These are phyloP conservation scores for Plantago major DNA, from an alignment of 257 asterid genomes.

Conservation along the genomic window DNA sequence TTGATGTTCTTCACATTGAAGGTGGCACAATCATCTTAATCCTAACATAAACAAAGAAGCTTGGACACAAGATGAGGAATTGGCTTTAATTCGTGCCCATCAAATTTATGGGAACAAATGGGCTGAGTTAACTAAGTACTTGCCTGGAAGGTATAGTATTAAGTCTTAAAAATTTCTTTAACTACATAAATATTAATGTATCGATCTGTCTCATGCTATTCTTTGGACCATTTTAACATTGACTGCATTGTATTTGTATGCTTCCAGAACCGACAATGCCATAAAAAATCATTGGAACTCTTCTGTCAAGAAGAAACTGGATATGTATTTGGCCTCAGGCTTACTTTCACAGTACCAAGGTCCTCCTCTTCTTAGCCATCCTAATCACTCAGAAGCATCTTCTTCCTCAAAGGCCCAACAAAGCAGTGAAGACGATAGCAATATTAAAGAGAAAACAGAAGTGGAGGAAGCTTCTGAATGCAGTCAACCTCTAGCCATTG, in stretches of 20 bases:
- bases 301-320: slow-evolving; percentile 91
- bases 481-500: slow-evolving; percentile 66
- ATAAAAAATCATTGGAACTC: slow-evolving; percentile 94
- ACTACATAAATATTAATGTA: slow-evolving; percentile 2
- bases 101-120: slow-evolving; percentile 86
- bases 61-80: slow-evolving; percentile 94
- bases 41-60: slow-evolving; percentile 86
- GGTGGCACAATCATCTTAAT: slow-evolving; percentile 98
- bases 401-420: slow-evolving; percentile 68
- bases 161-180: neutral
- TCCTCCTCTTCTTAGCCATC: slow-evolving; percentile 42
- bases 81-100: slow-evolving; percentile 81
- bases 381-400: slow-evolving; percentile 46
- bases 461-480: slow-evolving; percentile 83
- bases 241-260: slow-evolving; percentile 21
- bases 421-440: slow-evolving; percentile 67
- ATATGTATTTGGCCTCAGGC: slow-evolving; percentile 80
- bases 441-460: slow-evolving; percentile 42
- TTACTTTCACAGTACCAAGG: slow-evolving; percentile 74
- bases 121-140: slow-evolving; percentile 86
- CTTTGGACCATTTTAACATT: slow-evolving; percentile 20
- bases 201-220: slow-evolving; percentile 14
- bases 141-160: slow-evolving; percentile 77
- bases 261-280: slow-evolving; percentile 85
- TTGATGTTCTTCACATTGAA: slow-evolving; percentile 27